These are phyloP conservation scores for Populus davidiana DNA, from an alignment of 345 rosid genomes.

Conservation along the genomic window DNA sequence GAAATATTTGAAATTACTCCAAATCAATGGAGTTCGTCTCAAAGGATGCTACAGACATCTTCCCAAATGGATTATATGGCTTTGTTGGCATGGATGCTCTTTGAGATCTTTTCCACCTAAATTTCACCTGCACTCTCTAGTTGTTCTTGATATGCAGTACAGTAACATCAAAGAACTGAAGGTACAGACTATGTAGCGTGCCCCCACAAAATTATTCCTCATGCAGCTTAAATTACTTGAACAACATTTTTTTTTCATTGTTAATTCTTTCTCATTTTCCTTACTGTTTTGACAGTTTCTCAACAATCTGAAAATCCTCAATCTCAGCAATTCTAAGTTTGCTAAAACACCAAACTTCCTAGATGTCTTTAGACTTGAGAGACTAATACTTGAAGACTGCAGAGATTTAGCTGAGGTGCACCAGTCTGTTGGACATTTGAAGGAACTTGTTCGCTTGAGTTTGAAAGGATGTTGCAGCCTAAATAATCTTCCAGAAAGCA, in stretches of 20 bases:
- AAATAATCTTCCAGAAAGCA: no score
- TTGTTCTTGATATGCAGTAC: conserved; percentile 1
- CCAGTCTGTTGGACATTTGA: neutral
- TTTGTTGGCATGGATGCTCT: conserved; percentile 3
- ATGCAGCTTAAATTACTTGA: neutral
- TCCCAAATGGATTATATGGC: neutral
- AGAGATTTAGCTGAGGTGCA: neutral
- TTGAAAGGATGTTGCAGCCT: no score
- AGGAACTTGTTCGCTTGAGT: neutral
- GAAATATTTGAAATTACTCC: neutral
- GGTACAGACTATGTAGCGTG: neutral
- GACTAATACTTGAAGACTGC: neutral
- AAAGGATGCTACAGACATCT: neutral
- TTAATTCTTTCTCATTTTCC: neutral
- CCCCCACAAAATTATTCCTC: no score
- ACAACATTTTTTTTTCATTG: neutral
- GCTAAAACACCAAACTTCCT: neutral
- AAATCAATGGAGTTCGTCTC: neutral
- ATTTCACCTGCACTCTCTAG: neutral
- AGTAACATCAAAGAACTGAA: neutral
- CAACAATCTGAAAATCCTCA: neutral
- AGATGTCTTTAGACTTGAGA: neutral
- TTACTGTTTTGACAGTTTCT: neutral
- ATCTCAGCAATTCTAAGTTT: neutral
- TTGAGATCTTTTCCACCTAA: neutral